Conservation (phyloP, 2,329 filamentous ascomycete species). For the Monosporascus sp. region DNA sequence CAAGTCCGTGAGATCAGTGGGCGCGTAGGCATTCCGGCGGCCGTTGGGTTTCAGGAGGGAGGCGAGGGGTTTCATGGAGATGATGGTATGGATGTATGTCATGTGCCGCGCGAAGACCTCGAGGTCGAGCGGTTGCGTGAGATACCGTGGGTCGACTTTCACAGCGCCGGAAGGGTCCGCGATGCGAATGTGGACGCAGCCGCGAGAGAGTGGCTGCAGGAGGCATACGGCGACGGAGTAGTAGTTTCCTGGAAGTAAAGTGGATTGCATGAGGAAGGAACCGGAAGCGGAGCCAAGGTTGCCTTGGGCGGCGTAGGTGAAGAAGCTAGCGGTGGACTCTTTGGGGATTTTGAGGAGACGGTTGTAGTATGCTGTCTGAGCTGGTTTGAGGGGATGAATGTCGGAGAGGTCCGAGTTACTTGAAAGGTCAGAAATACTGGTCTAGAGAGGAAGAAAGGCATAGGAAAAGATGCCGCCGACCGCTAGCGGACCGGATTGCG, state of each 20-base stretch:
- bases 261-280: conserved; percentile 1
- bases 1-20: background rate
- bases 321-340: conserved; percentile 3
- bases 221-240: background rate
- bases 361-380: background rate
- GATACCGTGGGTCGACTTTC: conserved; percentile 9
- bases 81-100: background rate
- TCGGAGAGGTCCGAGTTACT: background rate
- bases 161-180: background rate
- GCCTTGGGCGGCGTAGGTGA: conserved; percentile 2
- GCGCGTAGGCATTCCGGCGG: background rate
- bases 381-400: background rate
- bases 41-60: background rate
- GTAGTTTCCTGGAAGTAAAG: conserved; percentile 2
- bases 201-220: conserved; percentile 11
- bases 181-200: conserved; percentile 9
- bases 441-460: background rate
- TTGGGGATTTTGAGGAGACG: background rate
- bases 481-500: background rate
- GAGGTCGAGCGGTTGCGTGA: conserved; percentile 6
- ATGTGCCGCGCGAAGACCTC: conserved; percentile 9
- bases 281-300: conserved; percentile 1
- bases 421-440: background rate
- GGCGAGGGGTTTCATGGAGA: background rate
- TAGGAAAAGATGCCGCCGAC: background rate